phyloP scores from a whole-genome alignment of 345 rosid genomes.

The Moricandia arvensis region DNA sequence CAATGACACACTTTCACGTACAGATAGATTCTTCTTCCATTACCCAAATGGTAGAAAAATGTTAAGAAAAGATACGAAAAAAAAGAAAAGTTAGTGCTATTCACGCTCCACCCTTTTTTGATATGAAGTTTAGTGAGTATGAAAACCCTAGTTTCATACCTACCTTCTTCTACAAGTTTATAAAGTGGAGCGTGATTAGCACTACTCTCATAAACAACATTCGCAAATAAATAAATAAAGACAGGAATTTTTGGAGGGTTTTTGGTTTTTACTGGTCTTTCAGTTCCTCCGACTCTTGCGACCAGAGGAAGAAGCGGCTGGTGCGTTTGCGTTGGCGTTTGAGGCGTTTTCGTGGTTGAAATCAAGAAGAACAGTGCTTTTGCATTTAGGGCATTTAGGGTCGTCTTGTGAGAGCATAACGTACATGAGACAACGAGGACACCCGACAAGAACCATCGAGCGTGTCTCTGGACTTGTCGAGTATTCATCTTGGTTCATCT shows the following conservation, averaged over 20 bases:
- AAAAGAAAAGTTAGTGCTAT: conserved; percentile 47
- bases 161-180: conserved; percentile 22
- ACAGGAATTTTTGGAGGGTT: background rate
- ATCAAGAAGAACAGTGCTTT: conserved; percentile 87
- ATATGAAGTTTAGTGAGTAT: background rate
- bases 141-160: conserved; percentile 32
- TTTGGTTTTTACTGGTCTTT: conserved; percentile 39
- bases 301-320: conserved; percentile 32
- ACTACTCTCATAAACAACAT: conserved; percentile 39
- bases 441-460: conserved; percentile 91
- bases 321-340: conserved; percentile 23
- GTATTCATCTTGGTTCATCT: conserved; percentile 62
- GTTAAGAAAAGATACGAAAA: conserved; percentile 5
- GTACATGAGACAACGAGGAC: conserved; percentile 90
- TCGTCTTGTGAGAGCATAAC: conserved; percentile 86
- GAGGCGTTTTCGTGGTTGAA: conserved; percentile 52
- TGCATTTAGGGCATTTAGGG: conserved; percentile 85
- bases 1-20: conserved; percentile 17
- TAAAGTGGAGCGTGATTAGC: conserved; percentile 68
- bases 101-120: conserved; percentile 47
- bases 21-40: conserved; percentile 41
- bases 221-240: conserved; percentile 8
- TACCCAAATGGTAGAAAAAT: conserved; percentile 37
- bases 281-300: conserved; percentile 34
- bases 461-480: conserved; percentile 85